Conservation (phyloP, 2,329 filamentous ascomycete species). For the Ophiosphaerella narmari region DNA sequence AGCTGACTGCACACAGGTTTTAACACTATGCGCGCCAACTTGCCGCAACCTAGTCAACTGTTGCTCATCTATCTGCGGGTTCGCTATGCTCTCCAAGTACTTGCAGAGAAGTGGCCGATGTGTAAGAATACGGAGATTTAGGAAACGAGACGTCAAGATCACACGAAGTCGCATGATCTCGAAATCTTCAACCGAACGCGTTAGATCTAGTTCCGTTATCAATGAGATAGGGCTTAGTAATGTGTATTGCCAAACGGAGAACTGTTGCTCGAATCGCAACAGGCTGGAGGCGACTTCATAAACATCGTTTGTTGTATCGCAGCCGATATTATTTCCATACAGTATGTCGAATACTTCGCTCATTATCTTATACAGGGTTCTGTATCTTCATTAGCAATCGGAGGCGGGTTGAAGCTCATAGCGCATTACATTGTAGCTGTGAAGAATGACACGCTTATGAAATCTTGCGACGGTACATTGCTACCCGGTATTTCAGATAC, state of each 20-base stretch:
- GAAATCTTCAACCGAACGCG: not conserved
- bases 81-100: constrained; percentile 36
- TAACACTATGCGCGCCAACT: constrained; percentile 40
- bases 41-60: constrained; percentile 34
- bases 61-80: constrained; percentile 9
- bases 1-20: constrained; percentile 41
- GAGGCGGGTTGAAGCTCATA: not conserved
- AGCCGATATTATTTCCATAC: constrained; percentile 54
- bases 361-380: constrained; percentile 40
- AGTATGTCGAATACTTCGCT: constrained; percentile 46
- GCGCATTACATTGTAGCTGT: constrained; percentile 41
- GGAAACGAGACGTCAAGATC: constrained; percentile 51
- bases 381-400: constrained; percentile 10
- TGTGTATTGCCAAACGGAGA: constrained; percentile 45
- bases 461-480: not conserved
- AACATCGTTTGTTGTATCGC: constrained; percentile 22
- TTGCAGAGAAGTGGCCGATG: constrained; percentile 50
- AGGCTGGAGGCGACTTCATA: constrained; percentile 34
- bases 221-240: constrained; percentile 19
- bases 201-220: not conserved
- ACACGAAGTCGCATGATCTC: constrained; percentile 43
- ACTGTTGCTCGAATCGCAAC: constrained; percentile 47
- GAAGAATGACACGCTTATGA: constrained; percentile 34
- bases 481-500: not conserved
- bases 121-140: constrained; percentile 49